Base-by-base conservation (phyloP, 2,329 filamentous ascomycete species). In the Trichoderma sp. region DNA sequence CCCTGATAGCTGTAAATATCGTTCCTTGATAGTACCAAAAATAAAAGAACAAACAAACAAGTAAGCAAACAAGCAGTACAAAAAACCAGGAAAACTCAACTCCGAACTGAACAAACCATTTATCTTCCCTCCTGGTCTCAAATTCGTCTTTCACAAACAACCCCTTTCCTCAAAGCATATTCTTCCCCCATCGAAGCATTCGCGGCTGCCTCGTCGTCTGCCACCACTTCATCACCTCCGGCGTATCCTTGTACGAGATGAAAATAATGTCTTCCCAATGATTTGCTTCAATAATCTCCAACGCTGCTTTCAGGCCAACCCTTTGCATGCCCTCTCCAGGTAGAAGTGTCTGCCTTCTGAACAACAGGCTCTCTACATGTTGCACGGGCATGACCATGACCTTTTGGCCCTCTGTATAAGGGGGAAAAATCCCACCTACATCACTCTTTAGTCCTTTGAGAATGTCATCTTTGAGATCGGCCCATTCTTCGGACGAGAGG, bases 241-340 rank as follows among this genome's bases (percentile, higher is more conserved):
- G 57, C 11, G 39, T 39, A 15, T 70, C 60, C 6, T 39, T 70
- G 21, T 70, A 60, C 26, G 70, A 67, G 3, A 80, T 70, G 74
- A 78, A 78, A 12, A 80, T 65, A 12, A 78, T 47, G 32, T 80
- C 78, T 11, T 70, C 43, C 76, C 76, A 79, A 15, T 73, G 72
- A 18, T 74, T 57, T 14, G 63, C 58, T 61, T 75, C 75, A 8
- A 77, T 53, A 26, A 28, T 21, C 4, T 51, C 12, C 69, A 80
- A 60, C 24, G 74, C 67, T 32, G 57, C 71, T 21, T 72, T 32
- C 28, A 76, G 68, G 15, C 76, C 72, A 4, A 15, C 39, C 64
- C 32, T 61, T 21, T 73, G 70, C 36, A 74, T 74, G 14, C 63
- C 66, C 8, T 76, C 72, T 53, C 74, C 51, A 30, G 73, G 71